These are phyloP conservation scores for Fusarium miscanthi DNA, from an alignment of 2,329 filamentous ascomycete species.

Conservation along the genomic window DNA sequence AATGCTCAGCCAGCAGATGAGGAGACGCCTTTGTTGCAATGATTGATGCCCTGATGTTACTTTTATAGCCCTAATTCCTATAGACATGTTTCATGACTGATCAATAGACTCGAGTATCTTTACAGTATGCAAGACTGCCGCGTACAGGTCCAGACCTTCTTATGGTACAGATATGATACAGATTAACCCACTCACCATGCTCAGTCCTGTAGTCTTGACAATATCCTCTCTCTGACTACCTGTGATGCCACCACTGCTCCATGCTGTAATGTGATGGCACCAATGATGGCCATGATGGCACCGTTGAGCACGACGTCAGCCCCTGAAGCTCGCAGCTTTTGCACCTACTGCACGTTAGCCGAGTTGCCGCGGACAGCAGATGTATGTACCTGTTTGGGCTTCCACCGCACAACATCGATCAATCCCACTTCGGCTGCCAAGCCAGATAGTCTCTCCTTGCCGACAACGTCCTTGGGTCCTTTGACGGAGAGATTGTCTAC, in stretches of 20 bases:
- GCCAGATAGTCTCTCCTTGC: constrained; percentile 72
- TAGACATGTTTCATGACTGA: constrained; percentile 34
- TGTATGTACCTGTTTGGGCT: constrained; percentile 77
- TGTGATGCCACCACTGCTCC: constrained; percentile 82
- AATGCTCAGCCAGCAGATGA: constrained; percentile 43
- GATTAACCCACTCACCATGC: constrained; percentile 36
- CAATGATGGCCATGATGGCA: constrained; percentile 85
- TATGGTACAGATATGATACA: constrained; percentile 48
- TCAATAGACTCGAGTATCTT: constrained; percentile 13
- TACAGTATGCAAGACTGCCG: constrained; percentile 35
- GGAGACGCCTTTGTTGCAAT: constrained; percentile 50
- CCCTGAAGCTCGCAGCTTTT: constrained; percentile 79
- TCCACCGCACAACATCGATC: constrained; percentile 84
- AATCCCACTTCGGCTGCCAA: constrained; percentile 79
- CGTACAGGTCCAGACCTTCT: constrained; percentile 44
- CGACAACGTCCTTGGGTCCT: constrained; percentile 70
- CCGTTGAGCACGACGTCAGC: constrained; percentile 79
- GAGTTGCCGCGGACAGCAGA: fast-evolving
- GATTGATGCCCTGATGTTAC: constrained; percentile 7
- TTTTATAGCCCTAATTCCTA: constrained; percentile 9
- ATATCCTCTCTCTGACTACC: constrained; percentile 80
- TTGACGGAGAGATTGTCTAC: constrained; percentile 75
- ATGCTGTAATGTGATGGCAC: constrained; percentile 88
- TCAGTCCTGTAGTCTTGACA: constrained; percentile 55
- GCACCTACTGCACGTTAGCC: constrained; percentile 56